Base-by-base conservation (phyloP, 2,329 filamentous ascomycete species). In the Aspergillus flavus region DNA sequence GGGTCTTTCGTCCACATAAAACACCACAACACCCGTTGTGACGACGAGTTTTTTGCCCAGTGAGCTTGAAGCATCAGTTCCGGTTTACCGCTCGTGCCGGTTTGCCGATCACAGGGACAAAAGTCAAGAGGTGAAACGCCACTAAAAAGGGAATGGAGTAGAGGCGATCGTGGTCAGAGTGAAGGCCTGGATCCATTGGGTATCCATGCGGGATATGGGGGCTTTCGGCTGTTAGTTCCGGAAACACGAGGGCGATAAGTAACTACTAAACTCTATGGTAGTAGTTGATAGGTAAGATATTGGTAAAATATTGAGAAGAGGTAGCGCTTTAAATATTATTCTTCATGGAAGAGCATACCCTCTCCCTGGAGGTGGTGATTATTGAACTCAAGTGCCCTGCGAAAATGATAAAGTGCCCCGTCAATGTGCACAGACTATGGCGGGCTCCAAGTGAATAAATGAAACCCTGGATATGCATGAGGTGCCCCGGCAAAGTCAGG, bases 51-150 rank as follows among this genome's bases (percentile, higher is more conserved):
- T 58, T 34, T 34, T 23, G 26, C 39, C 57, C 50, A 55, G 41
- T 64, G 34, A 62, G 54, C 26, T 36, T 41, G 36, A 45, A 53
- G 60, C 59, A 32, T 61, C 57, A 41, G 56, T 39, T 64, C 65
- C 56, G 59, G 59, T 48, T 65, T 55, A 58, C 66, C 63, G 66
- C 66, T 63, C 57, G 71, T 76, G 73, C 73, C 72, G 73, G 72
- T 75, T 75, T 76, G 71, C 73, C 73, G 73, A 74, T 60, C 45
- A 48, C 61, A 60, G 61, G 55, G 39, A 48, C 21, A 50, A 43
- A 57, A 57, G 21, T 21, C n/a, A 11, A 56, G 50, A 30, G 16
- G 9, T 52, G 43, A 52, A 60, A 32, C 57, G 16, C 30, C 28
- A 52, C 52, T 55, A 39, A 28, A 16, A 55, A 23, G 16, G 52